Evolutionary conservation across 2,329 filamentous ascomycete genomes (phyloP).

Genomic region (Diaporthe sp.): DNA sequence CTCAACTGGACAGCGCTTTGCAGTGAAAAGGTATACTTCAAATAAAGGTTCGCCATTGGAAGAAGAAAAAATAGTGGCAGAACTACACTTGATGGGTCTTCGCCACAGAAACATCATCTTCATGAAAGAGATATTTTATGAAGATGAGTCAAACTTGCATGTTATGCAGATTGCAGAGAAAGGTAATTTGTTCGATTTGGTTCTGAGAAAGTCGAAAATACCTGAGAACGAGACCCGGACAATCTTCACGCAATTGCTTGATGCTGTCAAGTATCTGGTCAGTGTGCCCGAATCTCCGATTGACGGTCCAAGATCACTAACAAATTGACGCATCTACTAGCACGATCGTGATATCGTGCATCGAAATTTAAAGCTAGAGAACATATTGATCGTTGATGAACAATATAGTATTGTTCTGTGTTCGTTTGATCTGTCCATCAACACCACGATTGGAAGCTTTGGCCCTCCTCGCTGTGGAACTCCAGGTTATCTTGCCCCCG

Average conservation of each 20-base stretch:
- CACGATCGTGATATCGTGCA: neutral
- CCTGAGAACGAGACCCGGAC: neutral
- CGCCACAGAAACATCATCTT: slow-evolving; percentile 93
- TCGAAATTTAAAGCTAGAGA: slow-evolving; percentile 96
- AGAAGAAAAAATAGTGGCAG: slow-evolving; percentile 91
- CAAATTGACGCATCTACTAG: neutral
- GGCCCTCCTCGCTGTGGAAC: slow-evolving; percentile 96
- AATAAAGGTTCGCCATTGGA: no score
- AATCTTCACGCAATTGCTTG: neutral
- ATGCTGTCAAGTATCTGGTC: neutral
- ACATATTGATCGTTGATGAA: slow-evolving; percentile 89
- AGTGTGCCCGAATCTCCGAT: neutral
- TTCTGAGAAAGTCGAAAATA: neutral
- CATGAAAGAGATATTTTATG: slow-evolving; percentile 94
- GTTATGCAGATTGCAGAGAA: neutral
- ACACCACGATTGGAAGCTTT: slow-evolving; percentile 97
- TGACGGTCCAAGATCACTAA: neutral
- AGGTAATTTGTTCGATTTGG: neutral
- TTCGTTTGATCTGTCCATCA: slow-evolving; percentile 97
- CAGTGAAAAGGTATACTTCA: slow-evolving; percentile 96
- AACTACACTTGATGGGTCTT: slow-evolving; percentile 98
- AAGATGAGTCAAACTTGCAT: slow-evolving; percentile 88
- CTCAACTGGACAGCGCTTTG: slow-evolving; percentile 82
- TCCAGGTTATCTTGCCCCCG: slow-evolving; percentile 94
- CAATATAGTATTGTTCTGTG: slow-evolving; percentile 89